Conservation (phyloP, 352 stramenopile genomes). For the Globisporangium radiosum region DNA sequence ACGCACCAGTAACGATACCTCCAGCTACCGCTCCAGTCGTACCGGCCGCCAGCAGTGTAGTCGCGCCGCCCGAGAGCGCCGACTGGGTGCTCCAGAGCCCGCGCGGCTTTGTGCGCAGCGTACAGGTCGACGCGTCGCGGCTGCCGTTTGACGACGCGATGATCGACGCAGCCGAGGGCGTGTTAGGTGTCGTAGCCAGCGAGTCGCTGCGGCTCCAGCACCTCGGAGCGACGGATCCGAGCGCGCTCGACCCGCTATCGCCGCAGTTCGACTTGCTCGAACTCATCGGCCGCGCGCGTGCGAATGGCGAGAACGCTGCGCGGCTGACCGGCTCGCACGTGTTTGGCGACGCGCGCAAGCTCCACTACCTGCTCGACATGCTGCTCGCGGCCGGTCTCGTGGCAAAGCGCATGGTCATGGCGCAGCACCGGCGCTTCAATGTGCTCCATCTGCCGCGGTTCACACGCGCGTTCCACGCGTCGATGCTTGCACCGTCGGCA, state of each 20-base stretch:
- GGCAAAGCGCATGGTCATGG: constrained; percentile 72
- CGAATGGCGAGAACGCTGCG: constrained; percentile 58
- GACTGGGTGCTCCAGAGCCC: constrained; percentile 58
- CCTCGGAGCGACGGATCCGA: constrained; percentile 52
- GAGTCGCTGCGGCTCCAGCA: constrained; percentile 60
- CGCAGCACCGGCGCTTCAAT: constrained; percentile 69
- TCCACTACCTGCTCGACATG: constrained; percentile 80
- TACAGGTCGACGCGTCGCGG: constrained; percentile 41
- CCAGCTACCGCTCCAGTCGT: background rate
- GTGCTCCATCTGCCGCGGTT: constrained; percentile 75
- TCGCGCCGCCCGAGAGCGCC: constrained; percentile 22
- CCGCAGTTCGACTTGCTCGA: constrained; percentile 76
- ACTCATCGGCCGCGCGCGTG: constrained; percentile 56
- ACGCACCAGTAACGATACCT: background rate
- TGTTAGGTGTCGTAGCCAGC: constrained; percentile 68
- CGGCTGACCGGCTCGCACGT: constrained; percentile 38
- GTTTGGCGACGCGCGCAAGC: constrained; percentile 66
- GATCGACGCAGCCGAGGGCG: constrained; percentile 27
- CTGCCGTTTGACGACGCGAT: constrained; percentile 62
- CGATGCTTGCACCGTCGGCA: constrained; percentile 53
- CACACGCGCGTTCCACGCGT: constrained; percentile 49
- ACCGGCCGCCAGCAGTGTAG: background rate
- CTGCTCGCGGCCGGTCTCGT: constrained; percentile 54
- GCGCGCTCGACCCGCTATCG: constrained; percentile 47
- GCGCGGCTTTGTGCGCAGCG: constrained; percentile 49